Conservation (phyloP, 2,329 filamentous ascomycete species). For the Venturia carpophila region DNA sequence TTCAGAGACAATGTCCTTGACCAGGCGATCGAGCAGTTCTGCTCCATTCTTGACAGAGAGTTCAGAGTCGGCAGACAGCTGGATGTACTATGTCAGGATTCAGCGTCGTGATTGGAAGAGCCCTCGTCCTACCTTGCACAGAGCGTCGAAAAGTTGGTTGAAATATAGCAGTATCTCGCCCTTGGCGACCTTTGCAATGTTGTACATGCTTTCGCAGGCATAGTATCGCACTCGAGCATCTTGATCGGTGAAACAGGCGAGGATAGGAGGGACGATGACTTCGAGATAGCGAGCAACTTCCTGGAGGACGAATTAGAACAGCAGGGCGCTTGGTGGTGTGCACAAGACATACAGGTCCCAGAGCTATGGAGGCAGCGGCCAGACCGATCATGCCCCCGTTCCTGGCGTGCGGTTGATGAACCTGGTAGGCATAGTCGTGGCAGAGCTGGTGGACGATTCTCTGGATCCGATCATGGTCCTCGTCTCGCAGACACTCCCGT, state of each 20-base stretch:
- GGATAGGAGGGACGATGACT: conserved; percentile 89
- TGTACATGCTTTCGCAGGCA: conserved; percentile 99
- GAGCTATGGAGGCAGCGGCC: conserved; percentile 88
- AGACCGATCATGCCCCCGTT: conserved; percentile 95
- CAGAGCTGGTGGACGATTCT: conserved; percentile 93
- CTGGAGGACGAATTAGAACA: conserved; percentile 40
- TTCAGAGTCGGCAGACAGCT: conserved; percentile 94
- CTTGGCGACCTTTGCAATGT: conserved; percentile 98
- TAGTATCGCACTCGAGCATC: conserved; percentile 97
- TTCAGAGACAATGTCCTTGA: conserved; percentile 95
- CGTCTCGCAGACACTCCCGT: conserved; percentile 67
- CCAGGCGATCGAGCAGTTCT: conserved; percentile 83
- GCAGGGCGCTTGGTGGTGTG: background rate
- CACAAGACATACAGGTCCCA: conserved; percentile 68
- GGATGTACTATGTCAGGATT: background rate
- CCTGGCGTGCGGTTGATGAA: conserved; percentile 90
- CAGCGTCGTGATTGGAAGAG: background rate
- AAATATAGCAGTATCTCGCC: conserved; percentile 96
- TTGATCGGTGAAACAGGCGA: conserved; percentile 96
- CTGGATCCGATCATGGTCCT: conserved; percentile 72
- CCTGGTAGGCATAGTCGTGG: conserved; percentile 94
- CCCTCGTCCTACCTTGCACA: conserved; percentile 66
- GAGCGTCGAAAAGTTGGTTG: conserved; percentile 94
- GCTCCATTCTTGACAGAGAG: conserved; percentile 97
- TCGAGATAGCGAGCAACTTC: conserved; percentile 87